Evolutionary conservation across 805 yeast species (phyloP).

Genomic region (Zygoascus ofunaensis): DNA sequence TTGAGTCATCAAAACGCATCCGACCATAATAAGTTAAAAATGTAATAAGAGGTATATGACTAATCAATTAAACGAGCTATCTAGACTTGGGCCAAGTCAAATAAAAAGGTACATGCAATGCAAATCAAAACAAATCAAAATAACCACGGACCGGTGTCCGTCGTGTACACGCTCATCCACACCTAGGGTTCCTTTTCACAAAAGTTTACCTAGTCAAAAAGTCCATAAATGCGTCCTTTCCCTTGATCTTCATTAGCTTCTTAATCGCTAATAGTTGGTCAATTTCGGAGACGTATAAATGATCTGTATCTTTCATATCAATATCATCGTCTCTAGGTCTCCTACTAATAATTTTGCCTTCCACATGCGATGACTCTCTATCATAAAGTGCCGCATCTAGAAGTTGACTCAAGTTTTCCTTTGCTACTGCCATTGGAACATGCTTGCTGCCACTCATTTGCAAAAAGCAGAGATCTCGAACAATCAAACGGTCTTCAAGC

Average conservation of each 20-base stretch:
- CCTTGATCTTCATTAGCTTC: slow-evolving; percentile 56
- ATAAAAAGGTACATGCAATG: too few relatives aligned
- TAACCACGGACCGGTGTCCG: too few relatives aligned
- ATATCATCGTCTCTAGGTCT: slow-evolving; percentile 25
- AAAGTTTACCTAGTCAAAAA: slow-evolving; percentile 35
- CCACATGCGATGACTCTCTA: background rate
- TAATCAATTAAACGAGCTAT: too few relatives aligned
- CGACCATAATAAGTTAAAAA: too few relatives aligned
- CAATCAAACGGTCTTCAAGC: slow-evolving; percentile 24
- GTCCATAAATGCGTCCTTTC: slow-evolving; percentile 52
- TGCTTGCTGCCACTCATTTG: slow-evolving; percentile 28
- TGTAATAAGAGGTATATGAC: too few relatives aligned
- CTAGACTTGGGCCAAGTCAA: too few relatives aligned
- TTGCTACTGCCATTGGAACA: slow-evolving; percentile 25
- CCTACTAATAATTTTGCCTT: slow-evolving; percentile 22
- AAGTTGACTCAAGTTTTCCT: slow-evolving; percentile 20
- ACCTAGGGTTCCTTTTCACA: too few relatives aligned
- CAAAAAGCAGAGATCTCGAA: slow-evolving; percentile 30
- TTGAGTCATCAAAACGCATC: too few relatives aligned
- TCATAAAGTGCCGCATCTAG: slow-evolving; percentile 31
- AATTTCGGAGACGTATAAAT: background rate
- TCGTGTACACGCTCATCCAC: too few relatives aligned
- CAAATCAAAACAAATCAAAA: too few relatives aligned
- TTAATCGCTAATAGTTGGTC: slow-evolving; percentile 46
- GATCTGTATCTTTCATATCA: slow-evolving; percentile 4